Evolutionary conservation across 345 rosid species (phyloP).

Genomic region (Salix dunnii): DNA sequence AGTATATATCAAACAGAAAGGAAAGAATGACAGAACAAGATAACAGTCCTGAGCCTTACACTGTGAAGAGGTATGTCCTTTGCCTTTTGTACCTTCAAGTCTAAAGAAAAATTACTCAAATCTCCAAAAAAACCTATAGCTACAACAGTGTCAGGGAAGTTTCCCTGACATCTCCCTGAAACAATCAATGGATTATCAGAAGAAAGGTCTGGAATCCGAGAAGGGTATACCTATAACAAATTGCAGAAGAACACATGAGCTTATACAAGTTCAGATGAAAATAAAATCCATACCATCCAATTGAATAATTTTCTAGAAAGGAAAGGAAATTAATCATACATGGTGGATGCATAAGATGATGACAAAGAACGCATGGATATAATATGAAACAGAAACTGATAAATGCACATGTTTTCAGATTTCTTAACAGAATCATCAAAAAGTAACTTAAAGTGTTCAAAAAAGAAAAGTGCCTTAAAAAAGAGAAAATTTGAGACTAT

Average conservation of each 20-base stretch:
- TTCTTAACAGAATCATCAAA: neutral
- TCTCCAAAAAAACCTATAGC: constrained; percentile 58
- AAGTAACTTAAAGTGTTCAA: neutral
- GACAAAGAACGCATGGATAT: neutral
- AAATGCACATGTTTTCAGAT: neutral
- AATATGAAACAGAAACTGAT: neutral
- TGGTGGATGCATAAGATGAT: neutral
- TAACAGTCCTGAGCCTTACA: constrained; percentile 29
- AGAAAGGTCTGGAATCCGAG: constrained; percentile 60
- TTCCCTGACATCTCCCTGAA: constrained; percentile 66
- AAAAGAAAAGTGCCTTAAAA: no score
- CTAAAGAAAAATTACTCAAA: constrained; percentile 44
- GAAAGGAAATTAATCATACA: constrained; percentile 8
- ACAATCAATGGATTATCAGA: constrained; percentile 48
- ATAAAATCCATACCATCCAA: neutral
- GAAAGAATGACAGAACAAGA: neutral
- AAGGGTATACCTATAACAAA: constrained; percentile 53
- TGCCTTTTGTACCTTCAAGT: constrained; percentile 49
- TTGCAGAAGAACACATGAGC: neutral
- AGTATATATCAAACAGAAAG: neutral
- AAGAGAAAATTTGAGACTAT: no score
- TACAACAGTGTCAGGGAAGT: constrained; percentile 50
- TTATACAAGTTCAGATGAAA: neutral
- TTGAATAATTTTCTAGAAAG: neutral
- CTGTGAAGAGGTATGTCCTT: constrained; percentile 58